Base-by-base conservation (phyloP, 139 green algal genomes). In the Chlorella vulgaris region DNA sequence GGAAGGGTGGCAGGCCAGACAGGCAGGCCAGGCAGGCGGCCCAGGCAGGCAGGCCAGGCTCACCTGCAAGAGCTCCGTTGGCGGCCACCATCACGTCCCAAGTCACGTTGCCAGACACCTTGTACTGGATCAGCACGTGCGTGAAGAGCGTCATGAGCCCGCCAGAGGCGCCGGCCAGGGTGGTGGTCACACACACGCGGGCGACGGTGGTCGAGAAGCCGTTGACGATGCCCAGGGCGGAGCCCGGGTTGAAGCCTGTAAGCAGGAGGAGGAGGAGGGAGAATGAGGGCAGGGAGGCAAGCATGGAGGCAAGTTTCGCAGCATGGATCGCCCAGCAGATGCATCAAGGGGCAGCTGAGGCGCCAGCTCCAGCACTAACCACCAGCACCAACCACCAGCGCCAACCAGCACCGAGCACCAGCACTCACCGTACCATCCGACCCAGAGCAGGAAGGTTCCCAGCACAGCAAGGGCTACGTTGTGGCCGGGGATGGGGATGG, bases 371-470 rank as follows among this genome's bases (percentile, higher is more conserved):
- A n/a, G n/a, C n/a, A n/a, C n/a, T n/a, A n/a, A n/a, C n/a, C n/a
- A n/a, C n/a, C n/a, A n/a, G n/a, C n/a, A n/a, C n/a, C n/a, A n/a
- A n/a, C n/a, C n/a, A n/a, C n/a, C n/a, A n/a, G n/a, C n/a, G n/a
- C n/a, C n/a, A n/a, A n/a, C n/a, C n/a, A n/a, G n/a, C n/a, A n/a
- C n/a, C n/a, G n/a, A n/a, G n/a, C n/a, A n/a, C n/a, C n/a, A n/a
- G 60, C 26, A 19, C 15, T 13, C 24, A 68, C 24, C 71, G 43
- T 51, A 93, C 93, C 94, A 98, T 67, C 94, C 94, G 77, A 98
- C 96, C 94, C 94, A 98, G 69, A 98, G 89, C 65, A 98, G 85
- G 84, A 93, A 90, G 55, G 89, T 87, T 38, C 90, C 90, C 29
- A 93, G 86, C 21, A 91, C 55, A 60, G 89, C 88, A 6, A 93